A percentile compares a stretch with the other conserved stretches of the same genome.
Conservation (phyloP, 2,329 filamentous ascomycete genomes). For the Neofusicoccum parvum region DNA sequence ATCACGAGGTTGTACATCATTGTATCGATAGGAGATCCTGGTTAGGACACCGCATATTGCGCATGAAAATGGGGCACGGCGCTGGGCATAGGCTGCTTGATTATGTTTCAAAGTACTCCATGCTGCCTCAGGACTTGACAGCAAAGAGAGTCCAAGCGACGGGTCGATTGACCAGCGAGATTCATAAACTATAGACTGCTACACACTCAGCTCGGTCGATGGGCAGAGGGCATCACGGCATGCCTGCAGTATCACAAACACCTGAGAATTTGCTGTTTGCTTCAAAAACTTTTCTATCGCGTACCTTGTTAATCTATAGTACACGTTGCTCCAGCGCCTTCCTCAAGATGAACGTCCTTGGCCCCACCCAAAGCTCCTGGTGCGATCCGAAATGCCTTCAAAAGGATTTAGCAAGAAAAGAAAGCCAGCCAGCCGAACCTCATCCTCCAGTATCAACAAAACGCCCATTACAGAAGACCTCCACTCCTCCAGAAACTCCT, state of each 20-base stretch:
- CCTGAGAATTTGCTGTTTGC: not conserved
- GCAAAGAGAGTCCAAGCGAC: not conserved
- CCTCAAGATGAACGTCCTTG: not conserved
- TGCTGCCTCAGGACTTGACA: not conserved
- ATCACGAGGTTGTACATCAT: not conserved
- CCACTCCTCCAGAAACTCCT: slow-evolving; percentile 1
- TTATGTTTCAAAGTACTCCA: not conserved
- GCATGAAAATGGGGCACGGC: not conserved
- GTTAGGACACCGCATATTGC: not conserved
- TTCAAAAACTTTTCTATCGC: slow-evolving; percentile 5
- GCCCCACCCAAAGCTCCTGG: not conserved
- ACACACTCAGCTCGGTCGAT: too few relatives aligned
- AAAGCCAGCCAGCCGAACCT: not conserved
- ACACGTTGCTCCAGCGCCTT: slow-evolving; percentile 11
- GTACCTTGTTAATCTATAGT: slow-evolving; percentile 7
- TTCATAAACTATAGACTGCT: too few relatives aligned
- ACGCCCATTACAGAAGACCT: not conserved
- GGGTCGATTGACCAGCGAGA: not conserved
- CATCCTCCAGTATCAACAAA: slow-evolving; percentile 3
- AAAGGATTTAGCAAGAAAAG: not conserved
- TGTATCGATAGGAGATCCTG: not conserved
- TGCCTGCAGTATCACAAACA: not conserved
- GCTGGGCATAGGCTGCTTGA: not conserved
- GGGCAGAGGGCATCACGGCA: too few relatives aligned
- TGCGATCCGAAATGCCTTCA: slow-evolving; percentile 4